Conservation (phyloP, 139 green algal genomes). For the Closterium sp. region DNA sequence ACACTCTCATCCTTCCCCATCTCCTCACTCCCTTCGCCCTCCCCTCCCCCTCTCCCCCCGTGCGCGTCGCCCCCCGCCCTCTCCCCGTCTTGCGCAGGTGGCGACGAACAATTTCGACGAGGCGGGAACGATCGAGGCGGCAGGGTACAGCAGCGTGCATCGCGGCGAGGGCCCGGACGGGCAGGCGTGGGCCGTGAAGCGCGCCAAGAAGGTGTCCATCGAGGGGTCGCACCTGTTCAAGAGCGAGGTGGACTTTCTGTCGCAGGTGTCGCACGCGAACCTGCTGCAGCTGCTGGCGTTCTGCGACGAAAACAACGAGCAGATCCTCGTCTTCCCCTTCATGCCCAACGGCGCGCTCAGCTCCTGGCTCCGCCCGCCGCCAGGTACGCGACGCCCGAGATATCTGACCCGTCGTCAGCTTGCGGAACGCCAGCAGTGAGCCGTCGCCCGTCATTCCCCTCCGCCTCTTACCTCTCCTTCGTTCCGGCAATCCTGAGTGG, state of each 20-base stretch:
- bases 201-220: slow-evolving; percentile 16
- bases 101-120: slow-evolving; percentile 40
- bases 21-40: neutral
- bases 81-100: neutral
- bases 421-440: too few relatives aligned
- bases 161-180: slow-evolving; percentile 13
- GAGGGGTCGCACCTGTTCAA: slow-evolving; percentile 2
- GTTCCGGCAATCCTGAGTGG: too few relatives aligned
- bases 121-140: slow-evolving; percentile 27
- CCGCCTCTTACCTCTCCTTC: neutral
- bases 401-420: too few relatives aligned
- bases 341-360: slow-evolving; percentile 19
- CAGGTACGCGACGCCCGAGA: too few relatives aligned
- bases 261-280: slow-evolving; percentile 27
- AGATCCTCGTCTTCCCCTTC: slow-evolving; percentile 35
- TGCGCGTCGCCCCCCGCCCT: neutral
- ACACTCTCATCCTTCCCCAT: neutral
- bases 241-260: slow-evolving; percentile 37
- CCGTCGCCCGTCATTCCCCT: too few relatives aligned
- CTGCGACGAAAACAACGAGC: slow-evolving; percentile 25
- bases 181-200: slow-evolving; percentile 19
- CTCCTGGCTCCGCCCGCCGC: neutral
- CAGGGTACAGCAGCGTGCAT: slow-evolving; percentile 37
- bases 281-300: slow-evolving; percentile 24
- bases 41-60: neutral